Evolutionary conservation across 352 stramenopile species (phyloP).

Genomic region (Phytophthora brassicae): DNA sequence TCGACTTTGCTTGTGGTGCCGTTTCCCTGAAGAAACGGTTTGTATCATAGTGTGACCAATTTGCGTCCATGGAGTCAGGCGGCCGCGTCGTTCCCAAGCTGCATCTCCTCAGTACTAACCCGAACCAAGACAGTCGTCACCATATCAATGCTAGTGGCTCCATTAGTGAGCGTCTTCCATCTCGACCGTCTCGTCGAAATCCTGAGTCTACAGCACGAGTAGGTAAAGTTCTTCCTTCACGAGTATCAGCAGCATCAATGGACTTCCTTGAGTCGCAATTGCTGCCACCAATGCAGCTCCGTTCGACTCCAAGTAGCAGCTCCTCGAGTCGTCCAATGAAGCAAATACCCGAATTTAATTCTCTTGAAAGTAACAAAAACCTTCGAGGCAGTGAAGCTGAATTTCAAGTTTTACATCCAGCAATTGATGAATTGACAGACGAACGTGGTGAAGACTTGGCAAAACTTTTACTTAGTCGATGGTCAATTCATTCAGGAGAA

Average conservation of each 20-base stretch:
- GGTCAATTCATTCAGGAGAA: constrained; percentile 61
- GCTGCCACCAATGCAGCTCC: constrained; percentile 45
- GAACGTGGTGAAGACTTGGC: constrained; percentile 59
- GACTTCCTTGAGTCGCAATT: constrained; percentile 36
- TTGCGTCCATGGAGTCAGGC: constrained; percentile 28
- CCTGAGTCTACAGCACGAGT: background rate
- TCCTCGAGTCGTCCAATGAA: constrained; percentile 8
- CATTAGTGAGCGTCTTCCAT: constrained; percentile 18
- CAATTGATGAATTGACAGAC: constrained; percentile 50
- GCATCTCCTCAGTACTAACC: constrained; percentile 16
- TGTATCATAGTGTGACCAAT: background rate
- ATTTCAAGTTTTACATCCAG: constrained; percentile 62
- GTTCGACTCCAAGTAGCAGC: constrained; percentile 13
- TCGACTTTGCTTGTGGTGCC: no score
- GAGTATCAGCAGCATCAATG: constrained; percentile 35
- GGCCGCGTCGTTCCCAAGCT: constrained; percentile 30
- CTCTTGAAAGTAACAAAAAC: constrained; percentile 11
- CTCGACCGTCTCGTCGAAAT: constrained; percentile 12
- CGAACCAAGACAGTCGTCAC: background rate
- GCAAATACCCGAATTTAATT: background rate
- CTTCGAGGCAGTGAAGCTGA: constrained; percentile 26
- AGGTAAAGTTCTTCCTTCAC: constrained; percentile 28
- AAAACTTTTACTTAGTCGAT: constrained; percentile 62
- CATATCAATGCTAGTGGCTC: constrained; percentile 7
- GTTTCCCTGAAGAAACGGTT: no score